Evolutionary conservation across 1,284 basidiomycete species (phyloP), one percentile per base, ranked within the genome.

Genomic region (Puccinia hordei): DNA sequence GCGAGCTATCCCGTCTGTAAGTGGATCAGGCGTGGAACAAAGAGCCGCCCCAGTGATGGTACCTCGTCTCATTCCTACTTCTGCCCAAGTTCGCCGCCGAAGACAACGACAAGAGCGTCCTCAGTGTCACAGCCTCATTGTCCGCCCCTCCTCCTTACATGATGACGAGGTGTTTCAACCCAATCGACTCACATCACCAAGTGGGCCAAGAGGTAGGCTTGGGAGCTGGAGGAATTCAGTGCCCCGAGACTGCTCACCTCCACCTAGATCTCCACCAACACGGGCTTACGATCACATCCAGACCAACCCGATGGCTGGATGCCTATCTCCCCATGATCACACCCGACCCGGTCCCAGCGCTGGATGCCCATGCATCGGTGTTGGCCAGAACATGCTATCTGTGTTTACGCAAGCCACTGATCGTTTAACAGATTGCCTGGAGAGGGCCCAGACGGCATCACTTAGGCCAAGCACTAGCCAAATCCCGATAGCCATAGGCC

Each of bases 121-220:
- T 44, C 38, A 38, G 13, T 38, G 13, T 38, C 44, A 44, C 17
- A 68, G 65, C 24, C 27, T n/a, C n/a, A n/a, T 24, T 24, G 10
- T 4, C 1, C 15, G 22, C 65, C 44, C 5, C 6, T 15, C 65
- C 44, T 68, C 65, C 12, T 1, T 68, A 24, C 38, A 44, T 33
- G 65, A 68, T 38, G 65, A 68, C 22, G 22, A 22, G 53, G 53
- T 55, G 22, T 27, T n/a, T 49, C 13, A 12, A 68, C 65, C 65
- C 65, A 49, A 24, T n/a, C 65, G 13, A 6, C 33, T 9, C 17
- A 4, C 65, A 17, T 49, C 65, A 12, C 8, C n/a, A 22, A 68
- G 38, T 30, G 38, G 44, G 9, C 38, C 38, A 41, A 41, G 38
- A 41, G 38, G 38, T 4, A 41, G 4, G 38, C 22, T 68, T 41